Conservation (phyloP, 2,329 filamentous ascomycete genomes). For the Fusarium chuoi region DNA sequence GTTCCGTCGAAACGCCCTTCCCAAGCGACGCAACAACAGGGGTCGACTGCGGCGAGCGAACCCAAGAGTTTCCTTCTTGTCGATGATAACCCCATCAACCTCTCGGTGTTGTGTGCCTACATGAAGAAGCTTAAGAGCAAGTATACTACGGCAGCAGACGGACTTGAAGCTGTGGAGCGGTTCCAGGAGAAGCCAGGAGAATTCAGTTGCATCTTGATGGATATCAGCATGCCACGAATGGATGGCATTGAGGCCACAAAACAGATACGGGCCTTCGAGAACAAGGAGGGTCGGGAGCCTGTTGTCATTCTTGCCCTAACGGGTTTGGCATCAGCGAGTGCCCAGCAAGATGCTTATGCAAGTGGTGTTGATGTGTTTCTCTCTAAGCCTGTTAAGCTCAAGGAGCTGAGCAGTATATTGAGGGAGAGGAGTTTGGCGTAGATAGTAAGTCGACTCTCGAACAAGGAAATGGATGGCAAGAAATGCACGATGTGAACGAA, state of each 20-base stretch:
- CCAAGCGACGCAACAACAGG: background rate
- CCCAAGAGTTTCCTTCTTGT: conserved; percentile 31
- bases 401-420: conserved; percentile 47
- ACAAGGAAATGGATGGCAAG: background rate
- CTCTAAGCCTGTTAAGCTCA: conserved; percentile 62
- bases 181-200: conserved; percentile 39
- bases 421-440: conserved; percentile 15
- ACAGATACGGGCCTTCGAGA: conserved; percentile 60
- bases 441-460: background rate
- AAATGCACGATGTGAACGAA: background rate
- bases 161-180: conserved; percentile 48
- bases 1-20: background rate
- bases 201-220: conserved; percentile 53
- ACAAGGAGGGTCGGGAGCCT: conserved; percentile 52
- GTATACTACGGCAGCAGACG: conserved; percentile 47
- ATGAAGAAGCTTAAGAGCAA: conserved; percentile 49
- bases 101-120: conserved; percentile 39
- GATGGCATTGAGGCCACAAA: conserved; percentile 62
- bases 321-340: conserved; percentile 59
- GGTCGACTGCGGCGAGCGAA: background rate
- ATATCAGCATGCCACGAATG: conserved; percentile 68
- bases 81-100: conserved; percentile 38
- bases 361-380: conserved; percentile 65
- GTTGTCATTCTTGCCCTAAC: conserved; percentile 63
- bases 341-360: conserved; percentile 62